A percentile compares a stretch with the other conserved stretches of the same genome.
phyloP scores from a whole-genome alignment of 345 rosid genomes.

The Populus deltoides region DNA sequence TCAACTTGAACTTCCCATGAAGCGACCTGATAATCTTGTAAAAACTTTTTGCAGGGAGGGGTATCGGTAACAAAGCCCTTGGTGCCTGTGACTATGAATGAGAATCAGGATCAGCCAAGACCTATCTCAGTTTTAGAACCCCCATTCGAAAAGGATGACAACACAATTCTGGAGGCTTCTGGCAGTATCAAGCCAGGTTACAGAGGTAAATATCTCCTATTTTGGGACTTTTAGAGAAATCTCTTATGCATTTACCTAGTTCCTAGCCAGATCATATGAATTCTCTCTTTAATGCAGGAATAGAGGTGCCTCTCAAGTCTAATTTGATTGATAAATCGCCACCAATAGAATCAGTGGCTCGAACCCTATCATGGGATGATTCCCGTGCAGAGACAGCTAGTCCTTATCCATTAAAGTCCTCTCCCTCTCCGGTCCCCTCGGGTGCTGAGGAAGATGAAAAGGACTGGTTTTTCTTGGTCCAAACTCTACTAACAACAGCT shows the following conservation, averaged over 20 bases:
- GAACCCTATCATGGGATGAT: slow-evolving; percentile 60
- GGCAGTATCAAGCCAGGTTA: slow-evolving; percentile 35
- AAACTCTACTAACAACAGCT: slow-evolving; percentile 47
- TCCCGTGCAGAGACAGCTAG: slow-evolving; percentile 38
- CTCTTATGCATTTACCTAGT: background rate
- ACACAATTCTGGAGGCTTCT: slow-evolving; percentile 35
- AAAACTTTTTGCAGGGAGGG: slow-evolving; percentile 47
- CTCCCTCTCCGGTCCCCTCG: slow-evolving; percentile 24
- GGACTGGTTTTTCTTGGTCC: slow-evolving; percentile 60
- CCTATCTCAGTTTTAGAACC: slow-evolving; percentile 83
- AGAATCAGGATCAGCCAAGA: slow-evolving; percentile 92
- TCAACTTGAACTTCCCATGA: background rate
- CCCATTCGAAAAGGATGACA: slow-evolving; percentile 66
- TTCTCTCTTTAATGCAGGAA: slow-evolving; percentile 36
- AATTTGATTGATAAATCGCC: slow-evolving; percentile 82
- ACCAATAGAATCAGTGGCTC: slow-evolving; percentile 60
- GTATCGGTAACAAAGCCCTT: slow-evolving; percentile 42
- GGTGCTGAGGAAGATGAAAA: slow-evolving; percentile 50
- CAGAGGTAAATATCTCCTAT: slow-evolving; percentile 35
- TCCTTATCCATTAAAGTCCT: slow-evolving; percentile 34
- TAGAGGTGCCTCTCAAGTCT: slow-evolving; percentile 42
- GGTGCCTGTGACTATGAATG: slow-evolving; percentile 35
- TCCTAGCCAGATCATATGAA: background rate
- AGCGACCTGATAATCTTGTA: background rate
- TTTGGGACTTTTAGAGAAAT: background rate